Evolutionary conservation across 352 stramenopile genomes (phyloP).

Genomic region (Peronosclerospora sorghi): DNA sequence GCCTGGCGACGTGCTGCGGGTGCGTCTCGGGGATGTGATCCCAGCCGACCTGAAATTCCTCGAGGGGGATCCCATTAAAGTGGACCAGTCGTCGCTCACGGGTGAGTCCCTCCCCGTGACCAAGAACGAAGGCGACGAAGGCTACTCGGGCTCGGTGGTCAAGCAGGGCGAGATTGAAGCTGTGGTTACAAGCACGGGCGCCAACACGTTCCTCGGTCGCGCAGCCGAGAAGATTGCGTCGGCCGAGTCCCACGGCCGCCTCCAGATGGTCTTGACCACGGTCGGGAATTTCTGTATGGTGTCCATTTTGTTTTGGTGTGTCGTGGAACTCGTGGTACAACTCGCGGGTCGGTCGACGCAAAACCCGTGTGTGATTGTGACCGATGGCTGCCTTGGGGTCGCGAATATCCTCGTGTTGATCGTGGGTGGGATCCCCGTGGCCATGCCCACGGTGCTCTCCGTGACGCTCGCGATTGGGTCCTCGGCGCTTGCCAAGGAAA

Average conservation of each 20-base stretch:
- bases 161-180: constrained; percentile 87
- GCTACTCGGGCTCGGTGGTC: constrained; percentile 77
- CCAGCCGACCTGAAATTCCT: constrained; percentile 86
- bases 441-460: constrained; percentile 89
- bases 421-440: constrained; percentile 87
- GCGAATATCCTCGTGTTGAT: constrained; percentile 83
- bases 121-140: constrained; percentile 64
- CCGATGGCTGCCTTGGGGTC: constrained; percentile 51
- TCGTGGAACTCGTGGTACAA: constrained; percentile 80
- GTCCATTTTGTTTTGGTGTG: constrained; percentile 78
- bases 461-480: constrained; percentile 89
- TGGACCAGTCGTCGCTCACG: constrained; percentile 88
- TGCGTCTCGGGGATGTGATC: constrained; percentile 85
- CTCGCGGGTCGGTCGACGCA: constrained; percentile 54
- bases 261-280: constrained; percentile 88
- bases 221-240: constrained; percentile 72
- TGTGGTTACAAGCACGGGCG: constrained; percentile 80
- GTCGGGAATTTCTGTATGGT: constrained; percentile 88
- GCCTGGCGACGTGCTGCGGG: constrained; percentile 59
- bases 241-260: constrained; percentile 64
- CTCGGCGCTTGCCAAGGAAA: constrained; percentile 79
- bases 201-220: constrained; percentile 87
- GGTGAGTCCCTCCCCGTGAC: constrained; percentile 90
- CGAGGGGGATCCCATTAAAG: constrained; percentile 69
- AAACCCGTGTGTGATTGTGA: constrained; percentile 80